phyloP scores from a whole-genome alignment of 1,284 basidiomycete species.

The Cutaneotrichosporon sp. region DNA sequence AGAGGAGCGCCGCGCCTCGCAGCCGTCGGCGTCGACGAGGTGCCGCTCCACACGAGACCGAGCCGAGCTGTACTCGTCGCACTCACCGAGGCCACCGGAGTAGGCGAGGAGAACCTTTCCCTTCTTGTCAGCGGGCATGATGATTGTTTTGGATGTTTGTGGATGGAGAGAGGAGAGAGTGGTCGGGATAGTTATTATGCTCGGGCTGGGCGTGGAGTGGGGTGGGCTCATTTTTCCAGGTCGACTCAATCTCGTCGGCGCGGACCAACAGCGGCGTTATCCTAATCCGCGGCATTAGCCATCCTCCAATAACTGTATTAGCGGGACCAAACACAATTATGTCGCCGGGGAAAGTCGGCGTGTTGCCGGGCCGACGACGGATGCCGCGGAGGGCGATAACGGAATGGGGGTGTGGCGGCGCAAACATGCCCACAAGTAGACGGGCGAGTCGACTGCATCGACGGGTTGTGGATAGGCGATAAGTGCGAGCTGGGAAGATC shows the following conservation, averaged over 20 bases:
- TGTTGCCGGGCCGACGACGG: background rate
- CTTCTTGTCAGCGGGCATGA: slow-evolving; percentile 46
- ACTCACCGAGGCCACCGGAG: slow-evolving; percentile 94
- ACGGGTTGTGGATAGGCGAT: background rate
- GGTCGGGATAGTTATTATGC: background rate
- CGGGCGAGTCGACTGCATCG: no score
- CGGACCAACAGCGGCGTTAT: background rate
- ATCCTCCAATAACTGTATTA: background rate
- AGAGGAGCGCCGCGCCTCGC: no score
- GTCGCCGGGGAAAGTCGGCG: background rate
- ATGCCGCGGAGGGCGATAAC: background rate
- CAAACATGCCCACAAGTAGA: no score
- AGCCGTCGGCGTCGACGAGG: no score
- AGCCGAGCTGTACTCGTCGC: background rate
- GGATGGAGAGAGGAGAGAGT: background rate
- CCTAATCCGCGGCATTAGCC: background rate
- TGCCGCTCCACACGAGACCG: no score
- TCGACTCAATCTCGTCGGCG: background rate
- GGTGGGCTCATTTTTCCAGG: background rate
- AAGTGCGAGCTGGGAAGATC: background rate
- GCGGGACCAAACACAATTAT: background rate
- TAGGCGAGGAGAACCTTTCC: slow-evolving; percentile 67
- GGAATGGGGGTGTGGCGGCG: no score
- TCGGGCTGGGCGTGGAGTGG: background rate
- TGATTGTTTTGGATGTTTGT: slow-evolving; percentile 5